These are phyloP conservation scores for Picea glauca DNA, from an alignment of 75 land plant genomes.

Conservation along the genomic window DNA sequence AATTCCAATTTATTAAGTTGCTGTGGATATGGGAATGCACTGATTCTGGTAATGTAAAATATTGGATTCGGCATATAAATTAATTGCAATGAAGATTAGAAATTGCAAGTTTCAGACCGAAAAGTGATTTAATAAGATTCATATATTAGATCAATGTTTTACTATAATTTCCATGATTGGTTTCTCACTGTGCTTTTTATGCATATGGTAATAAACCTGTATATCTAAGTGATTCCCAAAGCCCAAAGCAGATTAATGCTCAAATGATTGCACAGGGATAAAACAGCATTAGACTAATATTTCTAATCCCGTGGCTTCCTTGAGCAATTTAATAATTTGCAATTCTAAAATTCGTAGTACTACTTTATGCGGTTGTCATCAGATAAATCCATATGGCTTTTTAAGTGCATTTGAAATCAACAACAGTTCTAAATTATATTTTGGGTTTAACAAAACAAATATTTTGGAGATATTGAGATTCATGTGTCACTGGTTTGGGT, in stretches of 20 bases:
- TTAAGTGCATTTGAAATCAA: background rate
- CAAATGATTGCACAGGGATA: constrained; percentile 7
- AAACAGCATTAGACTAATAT: background rate
- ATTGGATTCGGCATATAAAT: too few species aligned
- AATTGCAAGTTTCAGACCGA: too few species aligned
- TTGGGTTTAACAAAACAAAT: background rate
- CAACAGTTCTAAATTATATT: background rate
- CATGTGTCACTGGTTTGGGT: background rate
- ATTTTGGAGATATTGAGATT: background rate
- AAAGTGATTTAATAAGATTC: too few species aligned
- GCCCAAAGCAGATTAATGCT: background rate
- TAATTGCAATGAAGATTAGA: too few species aligned
- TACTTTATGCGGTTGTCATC: background rate
- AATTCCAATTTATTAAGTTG: too few species aligned
- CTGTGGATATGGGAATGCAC: too few species aligned
- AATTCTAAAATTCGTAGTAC: background rate
- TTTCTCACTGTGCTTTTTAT: background rate
- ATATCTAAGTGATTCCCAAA: background rate
- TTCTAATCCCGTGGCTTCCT: background rate
- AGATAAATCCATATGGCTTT: background rate
- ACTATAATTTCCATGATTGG: background rate
- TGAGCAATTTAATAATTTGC: background rate
- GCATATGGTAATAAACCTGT: background rate
- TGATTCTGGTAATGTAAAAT: too few species aligned
- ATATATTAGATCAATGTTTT: too few species aligned